Conservation (phyloP, 1,284 basidiomycete species). For the Meira nashicola region DNA sequence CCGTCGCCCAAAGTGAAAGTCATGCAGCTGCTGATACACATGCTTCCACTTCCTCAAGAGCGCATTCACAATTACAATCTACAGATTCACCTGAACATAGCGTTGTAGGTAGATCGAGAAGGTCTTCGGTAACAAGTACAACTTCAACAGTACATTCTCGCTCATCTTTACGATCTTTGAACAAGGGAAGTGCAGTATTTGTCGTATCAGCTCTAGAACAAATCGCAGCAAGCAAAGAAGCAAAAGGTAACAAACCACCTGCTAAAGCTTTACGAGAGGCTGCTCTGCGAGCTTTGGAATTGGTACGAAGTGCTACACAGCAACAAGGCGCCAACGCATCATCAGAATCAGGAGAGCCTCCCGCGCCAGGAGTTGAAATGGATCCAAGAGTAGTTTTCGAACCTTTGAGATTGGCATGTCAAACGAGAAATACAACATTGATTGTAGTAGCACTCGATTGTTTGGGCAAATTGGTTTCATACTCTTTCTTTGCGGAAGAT, state of each 20-base stretch:
- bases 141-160: constrained; percentile 15
- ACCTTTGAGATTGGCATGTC: constrained; percentile 47
- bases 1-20: background rate
- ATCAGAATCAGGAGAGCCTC: background rate
- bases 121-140: constrained; percentile 12
- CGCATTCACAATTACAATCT: background rate
- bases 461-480: constrained; percentile 51
- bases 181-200: constrained; percentile 36
- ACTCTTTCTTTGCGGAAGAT: constrained; percentile 51
- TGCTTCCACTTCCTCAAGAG: constrained; percentile 4
- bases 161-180: constrained; percentile 17
- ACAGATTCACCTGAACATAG: background rate
- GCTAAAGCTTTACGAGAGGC: constrained; percentile 43
- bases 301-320: constrained; percentile 40
- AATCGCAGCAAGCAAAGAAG: constrained; percentile 42
- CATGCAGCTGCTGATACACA: background rate
- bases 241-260: constrained; percentile 25
- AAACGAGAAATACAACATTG: constrained; percentile 39
- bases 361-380: constrained; percentile 27
- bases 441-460: constrained; percentile 48
- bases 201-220: constrained; percentile 48
- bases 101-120: background rate
- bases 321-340: constrained; percentile 4
- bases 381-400: constrained; percentile 51
- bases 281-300: constrained; percentile 39